Conservation (phyloP, 2,329 filamentous ascomycete species). For the Calonectria henricotiae region DNA sequence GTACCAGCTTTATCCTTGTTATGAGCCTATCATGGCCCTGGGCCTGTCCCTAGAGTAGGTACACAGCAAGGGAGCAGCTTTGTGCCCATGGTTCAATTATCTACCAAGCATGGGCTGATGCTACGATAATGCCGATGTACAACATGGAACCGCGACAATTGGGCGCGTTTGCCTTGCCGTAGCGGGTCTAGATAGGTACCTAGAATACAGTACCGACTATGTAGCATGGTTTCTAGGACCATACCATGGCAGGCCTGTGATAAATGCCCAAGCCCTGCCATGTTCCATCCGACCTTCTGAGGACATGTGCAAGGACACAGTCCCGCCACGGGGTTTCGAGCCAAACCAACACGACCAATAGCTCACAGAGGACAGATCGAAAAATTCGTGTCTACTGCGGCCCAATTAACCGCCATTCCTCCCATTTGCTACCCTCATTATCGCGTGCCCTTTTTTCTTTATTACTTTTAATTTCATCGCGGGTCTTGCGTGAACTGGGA, state of each 20-base stretch:
- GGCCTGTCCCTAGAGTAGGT: constrained; percentile 3
- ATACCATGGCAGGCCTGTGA: neutral
- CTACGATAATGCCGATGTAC: neutral
- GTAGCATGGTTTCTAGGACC: neutral
- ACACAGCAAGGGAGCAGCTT: neutral
- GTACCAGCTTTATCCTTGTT: constrained; percentile 35
- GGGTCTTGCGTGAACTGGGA: constrained; percentile 9
- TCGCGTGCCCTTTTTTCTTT: neutral
- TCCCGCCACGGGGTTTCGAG: neutral
- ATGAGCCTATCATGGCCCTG: constrained; percentile 24
- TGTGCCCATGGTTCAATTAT: neutral
- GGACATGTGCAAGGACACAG: neutral
- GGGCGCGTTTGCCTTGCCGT: neutral
- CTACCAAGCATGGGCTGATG: neutral
- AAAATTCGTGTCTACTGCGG: neutral
- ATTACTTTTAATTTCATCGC: neutral
- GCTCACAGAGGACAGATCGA: too few species aligned
- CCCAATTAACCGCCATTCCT: neutral
- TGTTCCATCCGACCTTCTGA: neutral
- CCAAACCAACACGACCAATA: neutral
- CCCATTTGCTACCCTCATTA: neutral
- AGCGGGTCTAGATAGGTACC: too few species aligned
- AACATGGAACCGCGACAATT: too few species aligned
- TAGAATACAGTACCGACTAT: neutral
- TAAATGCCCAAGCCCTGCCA: neutral